Evolutionary conservation across 1,284 basidiomycete species (phyloP), one percentile per base, ranked within the genome.

Genomic region (Melanopsichium pennsylvanicum): DNA sequence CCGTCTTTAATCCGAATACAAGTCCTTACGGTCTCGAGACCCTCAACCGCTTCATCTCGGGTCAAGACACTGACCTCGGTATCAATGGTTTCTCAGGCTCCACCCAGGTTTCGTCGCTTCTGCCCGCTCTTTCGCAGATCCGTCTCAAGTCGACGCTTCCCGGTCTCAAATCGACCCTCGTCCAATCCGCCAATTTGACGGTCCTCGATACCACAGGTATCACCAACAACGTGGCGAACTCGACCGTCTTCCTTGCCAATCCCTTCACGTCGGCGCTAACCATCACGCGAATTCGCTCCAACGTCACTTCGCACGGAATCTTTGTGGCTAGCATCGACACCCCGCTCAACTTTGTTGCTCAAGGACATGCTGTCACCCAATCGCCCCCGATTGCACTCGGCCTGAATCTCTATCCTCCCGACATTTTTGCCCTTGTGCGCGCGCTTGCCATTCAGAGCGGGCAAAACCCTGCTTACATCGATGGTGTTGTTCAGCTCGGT

Each of bases 321-420:
- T 81, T 81, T 34, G 84, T 91, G 23, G 90, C 89, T 2, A 85
- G 84, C 22, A 90, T 91, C 68, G 83, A 86, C 52, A 85, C 85
- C 12, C 72, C 82, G 10, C 86, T 86, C 0, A 83, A 85, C 63
- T 89, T 90, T 72, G 75, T 78, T 11, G 84, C 86, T 0, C 73
- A 83, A 6, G 87, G 88, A 13, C 87, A 87, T 52, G 80, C 84
- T 5, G 86, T 84, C 4, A 88, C 86, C 2, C 82, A 83, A 27
- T 89, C 88, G 11, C 89, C 89, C 3, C 76, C 78, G 7, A 81
- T 91, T 52, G 82, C 87, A 48, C 81, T 91, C 38, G 82, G 86
- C 70, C 84, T 91, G 84, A 90, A 90, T 78, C 85, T 89, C 61
- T 87, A 89, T 68, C 89, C 89, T 19, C 81, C 86, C n/a, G 83